Percentiles rank a stretch among this genome's conserved stretches.
Conservation (phyloP, 129 eudicot genomes). For the Logfia minima region DNA sequence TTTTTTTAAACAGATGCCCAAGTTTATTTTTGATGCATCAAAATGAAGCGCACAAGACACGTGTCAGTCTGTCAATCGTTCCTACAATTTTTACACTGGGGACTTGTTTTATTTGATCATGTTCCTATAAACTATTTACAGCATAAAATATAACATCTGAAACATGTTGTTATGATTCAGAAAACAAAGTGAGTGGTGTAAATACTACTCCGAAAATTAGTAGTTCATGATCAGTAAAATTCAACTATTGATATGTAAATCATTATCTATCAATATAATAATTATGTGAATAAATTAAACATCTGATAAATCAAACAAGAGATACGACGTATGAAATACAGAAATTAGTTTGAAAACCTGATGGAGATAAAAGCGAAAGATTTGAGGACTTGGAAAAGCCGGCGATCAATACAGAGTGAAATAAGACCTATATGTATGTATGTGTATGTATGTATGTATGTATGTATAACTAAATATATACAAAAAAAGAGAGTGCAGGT, state of each 20-base stretch:
- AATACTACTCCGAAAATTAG: too few species aligned
- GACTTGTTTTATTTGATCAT: too few species aligned
- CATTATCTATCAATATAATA: background rate
- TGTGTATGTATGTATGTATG: too few species aligned
- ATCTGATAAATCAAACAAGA: background rate
- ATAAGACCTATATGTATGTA: background rate
- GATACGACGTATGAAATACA: background rate
- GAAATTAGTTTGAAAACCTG: background rate
- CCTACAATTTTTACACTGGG: too few species aligned
- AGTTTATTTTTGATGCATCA: too few species aligned
- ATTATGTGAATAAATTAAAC: background rate
- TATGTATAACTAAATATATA: background rate
- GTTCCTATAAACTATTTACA: too few species aligned
- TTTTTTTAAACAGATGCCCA: too few species aligned
- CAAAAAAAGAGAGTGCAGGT: background rate
- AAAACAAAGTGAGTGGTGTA: too few species aligned
- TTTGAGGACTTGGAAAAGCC: background rate
- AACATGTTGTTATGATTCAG: too few species aligned
- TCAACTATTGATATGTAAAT: background rate
- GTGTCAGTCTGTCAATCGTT: too few species aligned
- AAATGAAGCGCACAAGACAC: too few species aligned
- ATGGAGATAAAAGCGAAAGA: background rate
- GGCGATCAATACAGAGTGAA: background rate
- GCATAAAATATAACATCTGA: too few species aligned
- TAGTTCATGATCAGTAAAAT: background rate